Evolutionary conservation across 2,329 filamentous ascomycete species (phyloP).

Genomic region (Colletotrichum sp.): DNA sequence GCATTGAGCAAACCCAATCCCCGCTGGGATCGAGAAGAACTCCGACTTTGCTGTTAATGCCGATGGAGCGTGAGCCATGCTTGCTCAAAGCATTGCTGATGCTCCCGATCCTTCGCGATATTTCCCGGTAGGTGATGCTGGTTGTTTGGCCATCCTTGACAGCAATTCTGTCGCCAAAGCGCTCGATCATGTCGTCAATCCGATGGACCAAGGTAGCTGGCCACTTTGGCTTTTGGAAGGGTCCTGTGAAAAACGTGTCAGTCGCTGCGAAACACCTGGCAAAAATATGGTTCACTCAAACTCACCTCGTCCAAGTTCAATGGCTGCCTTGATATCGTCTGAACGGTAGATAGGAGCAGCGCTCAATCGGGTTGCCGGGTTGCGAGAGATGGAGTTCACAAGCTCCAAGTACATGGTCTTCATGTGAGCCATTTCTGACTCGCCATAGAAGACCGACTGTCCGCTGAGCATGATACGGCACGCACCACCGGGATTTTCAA

Average conservation of each 20-base stretch:
- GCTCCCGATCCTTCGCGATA: neutral
- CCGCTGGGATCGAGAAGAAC: slow-evolving; percentile 42
- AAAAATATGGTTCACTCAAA: neutral
- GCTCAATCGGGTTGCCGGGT: neutral
- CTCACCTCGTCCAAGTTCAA: neutral
- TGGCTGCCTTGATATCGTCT: neutral
- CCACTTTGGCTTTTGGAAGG: neutral
- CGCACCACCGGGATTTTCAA: neutral
- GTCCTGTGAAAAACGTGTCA: accelerated
- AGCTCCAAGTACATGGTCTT: neutral
- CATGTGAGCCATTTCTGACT: neutral
- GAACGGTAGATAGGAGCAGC: neutral
- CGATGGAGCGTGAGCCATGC: slow-evolving; percentile 8
- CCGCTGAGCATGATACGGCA: neutral
- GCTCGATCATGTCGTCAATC: neutral
- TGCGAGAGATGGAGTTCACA: neutral
- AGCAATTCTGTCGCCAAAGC: neutral
- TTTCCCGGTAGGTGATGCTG: neutral
- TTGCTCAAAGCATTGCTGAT: neutral
- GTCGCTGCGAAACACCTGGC: neutral
- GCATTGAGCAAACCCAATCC: slow-evolving; percentile 39
- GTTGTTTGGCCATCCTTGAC: neutral
- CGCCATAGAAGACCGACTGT: neutral
- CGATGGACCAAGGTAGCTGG: neutral
- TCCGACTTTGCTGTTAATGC: slow-evolving; percentile 26